phyloP scores from a whole-genome alignment of 257 asterid genomes.

The Echites panduratus region DNA sequence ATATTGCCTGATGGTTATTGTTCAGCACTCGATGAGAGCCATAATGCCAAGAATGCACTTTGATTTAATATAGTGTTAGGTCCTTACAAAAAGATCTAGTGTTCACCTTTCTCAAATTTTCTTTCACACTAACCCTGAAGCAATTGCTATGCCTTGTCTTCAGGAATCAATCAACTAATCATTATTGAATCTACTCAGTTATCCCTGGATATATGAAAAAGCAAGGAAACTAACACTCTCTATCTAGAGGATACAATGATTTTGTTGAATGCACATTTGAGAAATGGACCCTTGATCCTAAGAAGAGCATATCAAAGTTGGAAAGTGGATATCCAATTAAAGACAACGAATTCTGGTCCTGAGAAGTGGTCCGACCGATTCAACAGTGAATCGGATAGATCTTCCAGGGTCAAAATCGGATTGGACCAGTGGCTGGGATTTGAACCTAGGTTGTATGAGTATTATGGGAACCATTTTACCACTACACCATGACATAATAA shows the following conservation, averaged over 20 bases:
- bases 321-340: constrained; percentile 39
- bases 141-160: not conserved
- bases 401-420: too few species aligned
- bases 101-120: not conserved
- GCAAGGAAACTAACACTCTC: constrained; percentile 24
- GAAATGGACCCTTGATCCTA: constrained; percentile 78
- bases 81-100: not conserved
- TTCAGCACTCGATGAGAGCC: not conserved
- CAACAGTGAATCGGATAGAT: too few species aligned
- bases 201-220: too few species aligned
- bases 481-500: too few species aligned
- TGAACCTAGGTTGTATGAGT: too few species aligned
- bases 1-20: too few species aligned
- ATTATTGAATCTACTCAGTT: too few species aligned
- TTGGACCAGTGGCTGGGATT: too few species aligned
- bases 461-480: too few species aligned
- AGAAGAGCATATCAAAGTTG: constrained; percentile 27
- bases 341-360: constrained; percentile 66
- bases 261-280: constrained; percentile 78
- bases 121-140: not conserved
- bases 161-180: constrained; percentile 73
- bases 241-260: constrained; percentile 90
- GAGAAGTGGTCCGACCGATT: too few species aligned
- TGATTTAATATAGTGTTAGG: not conserved
- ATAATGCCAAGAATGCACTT: too few species aligned